Evolutionary conservation across 352 stramenopile genomes (phyloP), one percentile per base, ranked within the genome.

Genomic region (Phytophthora europaea): DNA sequence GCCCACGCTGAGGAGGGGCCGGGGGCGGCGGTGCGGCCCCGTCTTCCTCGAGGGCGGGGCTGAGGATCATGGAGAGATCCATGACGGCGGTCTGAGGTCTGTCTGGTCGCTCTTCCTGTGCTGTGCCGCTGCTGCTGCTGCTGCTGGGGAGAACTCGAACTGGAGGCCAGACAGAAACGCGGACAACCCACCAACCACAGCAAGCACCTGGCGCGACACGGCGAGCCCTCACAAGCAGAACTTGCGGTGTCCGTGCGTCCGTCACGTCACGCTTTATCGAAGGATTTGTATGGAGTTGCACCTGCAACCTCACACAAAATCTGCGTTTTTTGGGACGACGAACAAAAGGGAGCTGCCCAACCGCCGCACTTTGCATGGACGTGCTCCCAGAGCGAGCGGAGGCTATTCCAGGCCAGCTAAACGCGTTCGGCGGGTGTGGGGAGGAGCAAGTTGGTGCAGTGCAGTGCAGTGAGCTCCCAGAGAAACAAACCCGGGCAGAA

Each of bases 21-120:
- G 26, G 33, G 38, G 57, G 45, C 22, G 38, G 58, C 10, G 52
- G 33, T 28, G 31, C 12, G 33, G 57, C 20, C 72, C 43, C 45
- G 43, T 82, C 78, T 34, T 84, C 75, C 62, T 81, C 75, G 45
- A 83, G 52, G 59, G 72, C 73, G 56, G 70, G 73, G 70, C 78
- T 85, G 36, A 88, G 78, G 34, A 88, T 88, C 69, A 79, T 88
- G 22, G 81, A 79, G 58, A 88, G 76, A 72, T 88, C 81, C 81
- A 88, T 88, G n/a, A 13, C 20, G 34, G 34, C 28, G 48, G 57
- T 43, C 34, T 40, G 36, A 43, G 36, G 28, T 57, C 22, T 53
- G 6, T 58, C 40, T 70, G 53, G 33, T 55, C 54, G 23, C 7
- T 10, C 45, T 67, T 60, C 48, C 67, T 62, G 64, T 69, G 16